A percentile compares a stretch with the other conserved stretches of the same genome.
phyloP scores from a whole-genome alignment of 1,284 basidiomycete species.

The Vanrija sp. region DNA sequence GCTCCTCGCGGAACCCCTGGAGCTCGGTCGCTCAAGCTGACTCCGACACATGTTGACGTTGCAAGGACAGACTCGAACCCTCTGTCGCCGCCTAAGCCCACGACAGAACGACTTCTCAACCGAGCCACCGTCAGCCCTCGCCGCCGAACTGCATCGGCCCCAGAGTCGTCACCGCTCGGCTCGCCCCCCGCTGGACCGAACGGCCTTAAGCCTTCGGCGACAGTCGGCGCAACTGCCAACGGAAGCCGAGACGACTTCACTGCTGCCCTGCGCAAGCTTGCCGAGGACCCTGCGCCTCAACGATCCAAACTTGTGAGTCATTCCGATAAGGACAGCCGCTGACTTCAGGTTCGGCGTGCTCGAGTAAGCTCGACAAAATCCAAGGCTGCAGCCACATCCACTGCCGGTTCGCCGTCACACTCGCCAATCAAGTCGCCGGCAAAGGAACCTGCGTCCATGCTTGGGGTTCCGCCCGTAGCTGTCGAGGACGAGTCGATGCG shows the following conservation, averaged over 20 bases:
- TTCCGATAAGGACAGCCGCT: not conserved
- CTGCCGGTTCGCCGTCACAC: not conserved
- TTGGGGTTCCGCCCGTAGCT: not conserved
- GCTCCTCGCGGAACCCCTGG: conserved; percentile 12
- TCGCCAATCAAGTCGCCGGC: not conserved
- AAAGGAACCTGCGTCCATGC: not conserved
- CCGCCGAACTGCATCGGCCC: not conserved
- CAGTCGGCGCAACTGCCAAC: not conserved
- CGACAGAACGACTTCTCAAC: conserved; percentile 30
- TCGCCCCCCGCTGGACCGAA: not conserved
- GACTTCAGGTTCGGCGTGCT: conserved; percentile 7
- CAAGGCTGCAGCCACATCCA: not conserved
- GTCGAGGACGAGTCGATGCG: conserved; percentile 33
- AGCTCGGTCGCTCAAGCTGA: conserved; percentile 21
- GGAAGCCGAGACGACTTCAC: conserved; percentile 10
- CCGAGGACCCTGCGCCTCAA: conserved; percentile 2
- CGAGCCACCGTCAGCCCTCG: not conserved
- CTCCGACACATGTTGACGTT: conserved; percentile 39
- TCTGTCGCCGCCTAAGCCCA: conserved; percentile 26
- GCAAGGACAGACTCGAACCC: conserved; percentile 2
- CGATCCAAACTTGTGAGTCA: conserved; percentile 7
- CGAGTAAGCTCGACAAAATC: not conserved
- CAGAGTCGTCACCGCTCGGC: conserved; percentile 4
- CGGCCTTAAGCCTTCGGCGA: not conserved
- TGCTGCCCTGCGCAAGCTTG: conserved; percentile 12